Evolutionary conservation across 192 early-diverging fungal genomes (phyloP).

Genomic region (Geosiphon pyriformis): DNA sequence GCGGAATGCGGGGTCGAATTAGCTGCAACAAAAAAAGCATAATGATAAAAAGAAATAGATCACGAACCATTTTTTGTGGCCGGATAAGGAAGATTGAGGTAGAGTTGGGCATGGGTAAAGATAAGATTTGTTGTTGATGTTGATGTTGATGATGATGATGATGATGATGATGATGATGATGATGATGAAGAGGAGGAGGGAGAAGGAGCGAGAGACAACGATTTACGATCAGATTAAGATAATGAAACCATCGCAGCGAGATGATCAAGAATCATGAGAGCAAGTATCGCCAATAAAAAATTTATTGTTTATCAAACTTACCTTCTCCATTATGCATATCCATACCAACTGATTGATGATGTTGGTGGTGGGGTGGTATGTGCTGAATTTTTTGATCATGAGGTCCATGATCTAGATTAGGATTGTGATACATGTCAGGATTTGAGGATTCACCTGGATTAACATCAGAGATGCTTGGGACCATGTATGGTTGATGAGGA

Average conservation of each 20-base stretch:
- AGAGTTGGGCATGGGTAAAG: neutral
- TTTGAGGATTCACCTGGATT: slow-evolving; percentile 33
- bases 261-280: too few relatives aligned
- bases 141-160: neutral
- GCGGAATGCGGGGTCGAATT: slow-evolving; percentile 20
- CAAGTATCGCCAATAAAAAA: too few relatives aligned
- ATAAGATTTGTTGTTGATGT: neutral
- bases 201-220: too few relatives aligned
- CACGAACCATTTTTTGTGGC: neutral
- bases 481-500: slow-evolving; percentile 35
- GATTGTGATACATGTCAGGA: slow-evolving; percentile 33
- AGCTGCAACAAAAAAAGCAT: slow-evolving; percentile 2
- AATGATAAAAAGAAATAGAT: neutral
- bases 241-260: too few relatives aligned
- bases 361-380: slow-evolving; percentile 14
- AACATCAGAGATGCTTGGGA: slow-evolving; percentile 35
- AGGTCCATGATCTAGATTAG: slow-evolving; percentile 11
- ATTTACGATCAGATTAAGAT: too few relatives aligned
- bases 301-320: neutral
- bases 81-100: neutral
- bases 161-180: neutral
- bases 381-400: slow-evolving; percentile 23
- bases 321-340: slow-evolving; percentile 26
- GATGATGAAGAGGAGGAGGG: too few relatives aligned
- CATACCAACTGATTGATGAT: slow-evolving; percentile 17